phyloP scores from a whole-genome alignment of 163 green algal species.

The Smithsoniella earleae region DNA sequence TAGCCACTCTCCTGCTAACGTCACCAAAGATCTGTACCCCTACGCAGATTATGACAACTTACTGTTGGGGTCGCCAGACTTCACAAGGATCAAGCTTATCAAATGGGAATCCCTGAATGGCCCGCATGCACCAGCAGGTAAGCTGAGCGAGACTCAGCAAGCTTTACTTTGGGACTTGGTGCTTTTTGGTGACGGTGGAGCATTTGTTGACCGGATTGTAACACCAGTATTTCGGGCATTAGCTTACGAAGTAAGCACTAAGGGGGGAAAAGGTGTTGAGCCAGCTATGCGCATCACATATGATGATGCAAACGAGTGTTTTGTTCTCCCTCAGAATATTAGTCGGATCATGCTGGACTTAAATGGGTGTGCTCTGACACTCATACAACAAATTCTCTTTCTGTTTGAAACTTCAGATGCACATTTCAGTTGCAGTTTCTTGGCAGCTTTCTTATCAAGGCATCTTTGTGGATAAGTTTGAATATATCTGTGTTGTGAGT shows the following conservation, averaged over 20 bases:
- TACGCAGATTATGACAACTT: neutral
- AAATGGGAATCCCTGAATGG: neutral
- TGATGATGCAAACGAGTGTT: slow-evolving; percentile 25
- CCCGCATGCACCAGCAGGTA: neutral
- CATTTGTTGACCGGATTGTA: slow-evolving; percentile 26
- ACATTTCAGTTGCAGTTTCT: too few relatives aligned
- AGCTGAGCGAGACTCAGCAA: neutral
- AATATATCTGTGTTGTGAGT: too few relatives aligned
- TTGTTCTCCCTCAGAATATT: slow-evolving; percentile 24
- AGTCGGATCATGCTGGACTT: neutral
- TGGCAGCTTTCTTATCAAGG: too few relatives aligned
- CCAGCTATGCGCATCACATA: slow-evolving; percentile 27
- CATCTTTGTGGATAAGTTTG: too few relatives aligned
- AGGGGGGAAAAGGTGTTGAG: slow-evolving; percentile 16
- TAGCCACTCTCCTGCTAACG: neutral
- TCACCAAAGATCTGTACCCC: neutral
- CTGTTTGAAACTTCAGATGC: too few relatives aligned
- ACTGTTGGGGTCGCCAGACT: neutral
- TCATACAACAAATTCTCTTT: too few relatives aligned
- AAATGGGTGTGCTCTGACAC: neutral
- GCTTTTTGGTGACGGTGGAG: slow-evolving; percentile 12
- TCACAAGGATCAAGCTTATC: neutral
- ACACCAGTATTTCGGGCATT: slow-evolving; percentile 16
- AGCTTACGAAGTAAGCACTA: slow-evolving; percentile 15
- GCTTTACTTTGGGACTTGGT: slow-evolving; percentile 24